Percentiles rank a stretch among this genome's conserved stretches.
Evolutionary conservation across 352 stramenopile species (phyloP).

Genomic region (Pythium inflatum): DNA sequence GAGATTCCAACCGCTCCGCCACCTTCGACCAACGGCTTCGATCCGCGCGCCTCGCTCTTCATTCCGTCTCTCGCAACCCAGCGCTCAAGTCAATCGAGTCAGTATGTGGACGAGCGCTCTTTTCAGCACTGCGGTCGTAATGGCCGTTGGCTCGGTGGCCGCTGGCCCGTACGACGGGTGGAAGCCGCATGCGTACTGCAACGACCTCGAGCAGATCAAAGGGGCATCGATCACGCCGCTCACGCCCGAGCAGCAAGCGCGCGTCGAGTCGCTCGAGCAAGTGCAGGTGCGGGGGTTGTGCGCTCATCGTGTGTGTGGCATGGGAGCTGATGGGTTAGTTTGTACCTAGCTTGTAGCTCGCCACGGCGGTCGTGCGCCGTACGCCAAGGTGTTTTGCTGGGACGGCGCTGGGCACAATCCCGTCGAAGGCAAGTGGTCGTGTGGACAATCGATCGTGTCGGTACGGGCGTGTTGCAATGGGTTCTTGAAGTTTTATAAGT

Average conservation of each 20-base stretch:
- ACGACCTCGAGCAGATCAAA: conserved; percentile 66
- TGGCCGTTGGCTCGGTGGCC: conserved; percentile 28
- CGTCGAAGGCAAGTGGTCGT: conserved; percentile 77
- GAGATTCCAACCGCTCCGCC: no score
- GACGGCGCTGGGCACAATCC: conserved; percentile 67
- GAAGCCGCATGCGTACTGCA: conserved; percentile 84
- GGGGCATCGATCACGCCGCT: conserved; percentile 61
- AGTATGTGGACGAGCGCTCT: conserved; percentile 21
- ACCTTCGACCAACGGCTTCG: conserved; percentile 23
- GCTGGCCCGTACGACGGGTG: conserved; percentile 71
- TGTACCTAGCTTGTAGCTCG: conserved; percentile 60
- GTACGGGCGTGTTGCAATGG: conserved; percentile 36
- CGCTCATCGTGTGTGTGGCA: no score
- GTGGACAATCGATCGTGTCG: conserved; percentile 70
- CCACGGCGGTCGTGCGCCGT: conserved; percentile 76
- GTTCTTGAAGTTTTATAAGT: background rate
- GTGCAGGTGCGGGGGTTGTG: conserved; percentile 53
- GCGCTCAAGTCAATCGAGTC: background rate
- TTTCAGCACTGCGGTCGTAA: conserved; percentile 25
- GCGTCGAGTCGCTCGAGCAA: conserved; percentile 79
- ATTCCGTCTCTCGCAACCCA: conserved; percentile 9
- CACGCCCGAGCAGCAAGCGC: conserved; percentile 51
- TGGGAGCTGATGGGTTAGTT: no score
- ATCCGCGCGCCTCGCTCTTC: background rate
- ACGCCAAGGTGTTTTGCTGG: conserved; percentile 81